A percentile compares a stretch with the other conserved stretches of the same genome.
These are phyloP conservation scores for Trichoderma sp. DNA, from an alignment of 2,329 filamentous ascomycete genomes.

Conservation along the genomic window DNA sequence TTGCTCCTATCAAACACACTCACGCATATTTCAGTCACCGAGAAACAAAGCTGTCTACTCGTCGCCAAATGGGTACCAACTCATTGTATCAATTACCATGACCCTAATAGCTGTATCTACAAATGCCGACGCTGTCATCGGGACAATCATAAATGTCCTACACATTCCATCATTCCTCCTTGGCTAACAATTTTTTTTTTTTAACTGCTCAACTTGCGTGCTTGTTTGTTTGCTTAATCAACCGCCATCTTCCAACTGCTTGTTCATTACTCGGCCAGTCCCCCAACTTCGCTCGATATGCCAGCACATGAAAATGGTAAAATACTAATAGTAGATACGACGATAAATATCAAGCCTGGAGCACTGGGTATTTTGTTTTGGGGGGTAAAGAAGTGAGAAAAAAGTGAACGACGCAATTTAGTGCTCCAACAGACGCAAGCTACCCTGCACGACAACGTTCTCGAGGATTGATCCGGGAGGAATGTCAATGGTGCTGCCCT, in stretches of 20 bases:
- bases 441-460: conserved; percentile 98
- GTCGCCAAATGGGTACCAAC: neutral
- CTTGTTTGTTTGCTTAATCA: neutral
- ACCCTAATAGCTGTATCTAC: conserved; percentile 14
- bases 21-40: neutral
- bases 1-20: neutral
- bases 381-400: conserved; percentile 9
- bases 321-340: conserved; percentile 23
- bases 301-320: conserved; percentile 24
- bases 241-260: conserved; percentile 9
- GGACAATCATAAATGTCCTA: conserved; percentile 18
- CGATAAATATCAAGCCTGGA: conserved; percentile 23
- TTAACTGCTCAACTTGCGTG: neutral
- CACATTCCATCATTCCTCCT: neutral
- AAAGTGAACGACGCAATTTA: conserved; percentile 42
- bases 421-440: conserved; percentile 74
- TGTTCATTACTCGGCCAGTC: conserved; percentile 15
- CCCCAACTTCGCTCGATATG: conserved; percentile 11
- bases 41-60: neutral
- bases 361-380: conserved; percentile 23
- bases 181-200: neutral
- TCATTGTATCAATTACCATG: conserved; percentile 25
- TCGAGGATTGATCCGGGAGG: conserved; percentile 95
- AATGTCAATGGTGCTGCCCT: conserved; percentile 97
- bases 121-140: conserved; percentile 16